phyloP scores from a whole-genome alignment of 1,139 yeast species.

The Saccharomyces hybrid region DNA sequence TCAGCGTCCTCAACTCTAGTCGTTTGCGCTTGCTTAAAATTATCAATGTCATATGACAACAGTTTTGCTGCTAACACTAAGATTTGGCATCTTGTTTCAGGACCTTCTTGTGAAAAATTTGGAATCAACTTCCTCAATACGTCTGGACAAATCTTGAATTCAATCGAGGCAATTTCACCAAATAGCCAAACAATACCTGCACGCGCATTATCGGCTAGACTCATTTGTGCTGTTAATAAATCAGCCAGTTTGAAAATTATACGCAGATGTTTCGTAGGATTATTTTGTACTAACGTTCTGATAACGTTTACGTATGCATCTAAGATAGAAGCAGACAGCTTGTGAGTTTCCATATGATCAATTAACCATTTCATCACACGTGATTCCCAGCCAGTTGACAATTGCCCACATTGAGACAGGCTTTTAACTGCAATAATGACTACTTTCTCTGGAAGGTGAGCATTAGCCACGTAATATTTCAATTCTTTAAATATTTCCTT shows the following conservation, averaged over 20 bases:
- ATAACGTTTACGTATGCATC: slow-evolving; percentile 62
- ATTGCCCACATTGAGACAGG: slow-evolving; percentile 47
- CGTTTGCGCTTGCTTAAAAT: slow-evolving; percentile 22
- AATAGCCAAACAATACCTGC: slow-evolving; percentile 87
- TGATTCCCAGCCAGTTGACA: slow-evolving; percentile 31
- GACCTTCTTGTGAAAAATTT: slow-evolving; percentile 49
- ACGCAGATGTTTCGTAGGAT: slow-evolving; percentile 39
- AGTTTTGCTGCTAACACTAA: slow-evolving; percentile 70
- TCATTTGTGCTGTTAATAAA: slow-evolving; percentile 14
- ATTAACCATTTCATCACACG: slow-evolving; percentile 41
- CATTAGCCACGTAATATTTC: slow-evolving; percentile 51
- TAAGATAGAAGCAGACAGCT: slow-evolving; percentile 33
- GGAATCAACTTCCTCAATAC: slow-evolving; percentile 55
- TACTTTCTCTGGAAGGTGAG: slow-evolving; percentile 32
- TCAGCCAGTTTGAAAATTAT: slow-evolving; percentile 39
- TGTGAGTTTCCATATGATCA: slow-evolving; percentile 32
- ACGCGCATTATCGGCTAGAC: slow-evolving; percentile 44
- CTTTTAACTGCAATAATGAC: slow-evolving; percentile 54
- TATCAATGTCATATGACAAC: slow-evolving; percentile 46
- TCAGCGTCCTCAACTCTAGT: slow-evolving; percentile 14
- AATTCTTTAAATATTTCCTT: slow-evolving; percentile 55
- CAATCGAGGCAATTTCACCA: slow-evolving; percentile 60
- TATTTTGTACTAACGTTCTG: slow-evolving; percentile 63
- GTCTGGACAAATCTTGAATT: slow-evolving; percentile 65
- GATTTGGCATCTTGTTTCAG: slow-evolving; percentile 59